A percentile compares a stretch with the other conserved stretches of the same genome.
phyloP scores from a whole-genome alignment of 345 rosid genomes.

The Rhizophora apiculata region DNA sequence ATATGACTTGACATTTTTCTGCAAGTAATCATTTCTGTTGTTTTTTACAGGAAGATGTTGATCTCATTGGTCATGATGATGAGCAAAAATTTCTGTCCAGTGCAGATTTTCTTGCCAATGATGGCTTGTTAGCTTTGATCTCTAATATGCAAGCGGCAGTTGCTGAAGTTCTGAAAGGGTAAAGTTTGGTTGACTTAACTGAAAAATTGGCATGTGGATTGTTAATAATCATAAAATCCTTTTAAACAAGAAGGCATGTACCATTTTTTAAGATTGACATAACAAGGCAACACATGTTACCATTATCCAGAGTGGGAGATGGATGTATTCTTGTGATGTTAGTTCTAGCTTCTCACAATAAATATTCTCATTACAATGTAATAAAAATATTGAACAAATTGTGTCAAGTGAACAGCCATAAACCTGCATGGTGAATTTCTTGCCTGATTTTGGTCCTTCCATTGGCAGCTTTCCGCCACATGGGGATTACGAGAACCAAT shows the following conservation, averaged over 20 bases:
- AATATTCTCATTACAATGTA: too few relatives aligned
- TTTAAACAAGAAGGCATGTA: too few relatives aligned
- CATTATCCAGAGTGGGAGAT: too few relatives aligned
- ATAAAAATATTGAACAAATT: too few relatives aligned
- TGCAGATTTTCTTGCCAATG: conserved; percentile 75
- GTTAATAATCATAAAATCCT: background rate
- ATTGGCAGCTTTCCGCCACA: background rate
- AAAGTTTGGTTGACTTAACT: conserved; percentile 13
- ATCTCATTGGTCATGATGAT: conserved; percentile 69
- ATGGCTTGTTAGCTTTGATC: conserved; percentile 55
- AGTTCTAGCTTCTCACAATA: too few relatives aligned
- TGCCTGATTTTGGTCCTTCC: background rate
- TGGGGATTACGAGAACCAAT: background rate
- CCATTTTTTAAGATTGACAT: background rate
- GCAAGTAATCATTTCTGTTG: conserved; percentile 2
- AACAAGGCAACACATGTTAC: too few relatives aligned
- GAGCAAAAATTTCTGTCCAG: conserved; percentile 70
- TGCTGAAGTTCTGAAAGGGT: conserved; percentile 76
- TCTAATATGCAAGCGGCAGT: conserved; percentile 59
- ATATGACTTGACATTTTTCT: conserved; percentile 11
- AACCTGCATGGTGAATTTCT: background rate
- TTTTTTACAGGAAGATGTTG: conserved; percentile 61
- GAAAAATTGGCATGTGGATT: background rate
- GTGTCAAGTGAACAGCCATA: background rate
- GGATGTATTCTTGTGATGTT: too few relatives aligned